Evolutionary conservation across 2,329 filamentous ascomycete species (phyloP).

Genomic region (Aspergillus tubingensis): DNA sequence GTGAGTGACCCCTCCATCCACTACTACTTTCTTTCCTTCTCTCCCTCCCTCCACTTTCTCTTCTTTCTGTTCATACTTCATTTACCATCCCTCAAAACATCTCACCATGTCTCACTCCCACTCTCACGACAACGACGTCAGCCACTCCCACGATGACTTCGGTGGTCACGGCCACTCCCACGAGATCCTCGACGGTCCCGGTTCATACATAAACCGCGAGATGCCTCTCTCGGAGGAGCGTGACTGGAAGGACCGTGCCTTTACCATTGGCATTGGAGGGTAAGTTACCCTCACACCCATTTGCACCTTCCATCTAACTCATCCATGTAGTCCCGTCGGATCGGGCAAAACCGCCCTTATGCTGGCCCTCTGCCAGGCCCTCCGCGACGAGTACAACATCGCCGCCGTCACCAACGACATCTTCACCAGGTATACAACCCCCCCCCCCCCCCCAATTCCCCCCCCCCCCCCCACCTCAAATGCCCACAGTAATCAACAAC

Average conservation of each 20-base stretch:
- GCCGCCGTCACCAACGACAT: slow-evolving; percentile 98
- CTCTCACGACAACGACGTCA: slow-evolving; percentile 38
- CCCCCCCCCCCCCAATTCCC: too few relatives aligned
- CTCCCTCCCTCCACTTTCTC: neutral
- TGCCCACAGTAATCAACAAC: slow-evolving; percentile 4
- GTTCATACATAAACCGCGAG: slow-evolving; percentile 84
- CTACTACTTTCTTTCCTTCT: neutral
- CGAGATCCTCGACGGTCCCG: slow-evolving; percentile 91
- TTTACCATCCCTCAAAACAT: neutral
- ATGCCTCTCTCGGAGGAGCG: slow-evolving; percentile 90
- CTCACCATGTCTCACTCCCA: slow-evolving; percentile 41
- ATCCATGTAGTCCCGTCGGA: slow-evolving; percentile 72
- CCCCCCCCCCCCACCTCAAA: too few relatives aligned
- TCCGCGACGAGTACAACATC: slow-evolving; percentile 79
- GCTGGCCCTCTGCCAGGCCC: slow-evolving; percentile 83
- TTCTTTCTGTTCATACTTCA: neutral
- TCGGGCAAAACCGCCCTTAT: slow-evolving; percentile 97
- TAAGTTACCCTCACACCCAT: slow-evolving; percentile 47
- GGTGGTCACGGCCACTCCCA: slow-evolving; percentile 85
- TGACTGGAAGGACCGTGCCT: slow-evolving; percentile 84
- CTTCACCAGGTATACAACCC: slow-evolving; percentile 68
- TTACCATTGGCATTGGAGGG: slow-evolving; percentile 98
- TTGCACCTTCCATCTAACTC: neutral
- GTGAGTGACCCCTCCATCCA: slow-evolving; percentile 1
- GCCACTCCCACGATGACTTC: slow-evolving; percentile 57